Conservation (phyloP, 345 rosid species). For the Mallotus nudiflorus region DNA sequence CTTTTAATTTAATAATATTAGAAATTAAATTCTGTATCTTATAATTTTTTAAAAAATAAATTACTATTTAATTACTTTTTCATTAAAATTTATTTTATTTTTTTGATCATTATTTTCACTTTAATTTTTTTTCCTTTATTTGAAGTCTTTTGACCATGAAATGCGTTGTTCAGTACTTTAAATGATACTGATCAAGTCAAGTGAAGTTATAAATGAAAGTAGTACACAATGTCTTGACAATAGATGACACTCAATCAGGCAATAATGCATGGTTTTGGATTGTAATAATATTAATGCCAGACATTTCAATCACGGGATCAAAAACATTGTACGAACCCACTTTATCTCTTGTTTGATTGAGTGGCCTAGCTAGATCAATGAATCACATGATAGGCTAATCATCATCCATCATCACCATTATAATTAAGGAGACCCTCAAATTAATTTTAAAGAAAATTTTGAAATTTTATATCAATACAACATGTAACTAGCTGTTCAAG, state of each 20-base stretch:
- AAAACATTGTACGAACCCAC: background rate
- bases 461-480: too few species aligned
- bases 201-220: background rate
- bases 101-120: too few species aligned
- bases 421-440: background rate
- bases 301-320: slow-evolving; percentile 22
- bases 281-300: background rate
- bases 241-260: background rate
- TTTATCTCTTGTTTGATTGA: slow-evolving; percentile 7
- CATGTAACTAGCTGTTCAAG: too few species aligned
- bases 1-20: too few species aligned
- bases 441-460: background rate
- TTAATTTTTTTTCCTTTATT: background rate
- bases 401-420: too few species aligned
- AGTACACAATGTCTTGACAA: background rate
- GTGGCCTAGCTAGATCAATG: background rate
- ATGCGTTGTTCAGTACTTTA: background rate
- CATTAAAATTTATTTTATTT: too few species aligned
- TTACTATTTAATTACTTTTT: too few species aligned
- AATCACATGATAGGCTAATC: background rate
- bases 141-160: background rate
- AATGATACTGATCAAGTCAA: background rate
- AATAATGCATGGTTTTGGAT: slow-evolving; percentile 1
- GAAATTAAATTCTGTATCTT: too few species aligned
- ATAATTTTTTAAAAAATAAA: too few species aligned